Base-by-base conservation (phyloP, 495 filamentous ascomycete genomes). In the Friedmanniomyces simplex region DNA sequence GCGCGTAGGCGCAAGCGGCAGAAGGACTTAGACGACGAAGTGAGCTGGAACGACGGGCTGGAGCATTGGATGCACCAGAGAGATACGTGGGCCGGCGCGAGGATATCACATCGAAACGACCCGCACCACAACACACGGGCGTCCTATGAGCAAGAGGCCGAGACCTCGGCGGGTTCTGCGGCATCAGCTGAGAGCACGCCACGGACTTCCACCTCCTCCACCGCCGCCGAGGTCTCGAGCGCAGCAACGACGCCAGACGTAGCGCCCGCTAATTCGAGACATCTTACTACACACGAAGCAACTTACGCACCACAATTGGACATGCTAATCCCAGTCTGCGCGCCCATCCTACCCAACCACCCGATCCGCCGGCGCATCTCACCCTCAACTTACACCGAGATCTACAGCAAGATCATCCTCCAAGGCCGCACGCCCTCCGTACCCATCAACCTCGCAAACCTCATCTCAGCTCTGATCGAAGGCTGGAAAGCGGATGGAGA, bases 401-500 rank as follows among this genome's bases (percentile, higher is more conserved):
- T 98, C 54, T 97, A 96, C 74, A 82, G 81, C 65, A 95, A 95
- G 67, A 82, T 95, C 51, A 79, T 96, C 37, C 63, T 88, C 4
- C 82, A 93, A 63, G 77, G 77, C 18, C 77, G 88, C 57, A 84
- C 87, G 0, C 91, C 93, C 0, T 82, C 82, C 1, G 82, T 94
- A 11, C 93, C 93, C 16, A 84, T 98, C 57, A 95, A 95, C 63
- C 79, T 98, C 6, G 69, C 76, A 34, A 86, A 94, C 64, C 78
- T 96, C 66, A 82, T 85, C 22, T 77, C 82, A n/a, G 79, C 87
- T 28, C 84, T 91, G 63, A 90, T 97, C 1, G 78, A 84, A 41
- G 93, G 93, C 32, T 97, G 93, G 93, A 91, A 94, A 69, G 78
- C 85, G 43, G 90, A 94, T 66, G 93, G 89, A 20, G 86, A 95